phyloP scores from a whole-genome alignment of 1,284 basidiomycete species.

The Heterobasidion occidentale region DNA sequence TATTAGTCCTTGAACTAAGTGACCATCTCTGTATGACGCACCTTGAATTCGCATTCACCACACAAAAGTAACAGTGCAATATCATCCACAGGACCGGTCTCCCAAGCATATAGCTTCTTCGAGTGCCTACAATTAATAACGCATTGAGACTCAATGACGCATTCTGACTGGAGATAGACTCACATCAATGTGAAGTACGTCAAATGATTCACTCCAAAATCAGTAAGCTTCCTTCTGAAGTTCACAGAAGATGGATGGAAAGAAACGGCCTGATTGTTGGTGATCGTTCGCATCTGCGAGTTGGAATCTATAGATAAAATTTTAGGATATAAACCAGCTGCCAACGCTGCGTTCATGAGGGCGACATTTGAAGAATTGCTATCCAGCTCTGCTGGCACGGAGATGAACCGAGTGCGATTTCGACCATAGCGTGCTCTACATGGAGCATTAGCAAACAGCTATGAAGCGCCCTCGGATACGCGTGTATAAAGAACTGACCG shows the following conservation, averaged over 20 bases:
- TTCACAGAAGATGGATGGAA: constrained; percentile 95
- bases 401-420: constrained; percentile 70
- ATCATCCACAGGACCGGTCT: constrained; percentile 87
- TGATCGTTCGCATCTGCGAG: constrained; percentile 70
- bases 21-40: constrained; percentile 24
- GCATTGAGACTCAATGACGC: constrained; percentile 9
- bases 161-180: constrained; percentile 16
- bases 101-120: constrained; percentile 94
- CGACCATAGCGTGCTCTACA: constrained; percentile 69
- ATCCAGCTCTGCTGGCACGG: constrained; percentile 69
- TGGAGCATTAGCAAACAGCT: background rate
- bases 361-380: constrained; percentile 56
- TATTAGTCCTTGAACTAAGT: background rate
- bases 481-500: constrained; percentile 32
- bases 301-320: constrained; percentile 67
- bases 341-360: constrained; percentile 78
- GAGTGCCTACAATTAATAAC: constrained; percentile 60
- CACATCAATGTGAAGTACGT: constrained; percentile 89
- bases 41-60: constrained; percentile 90
- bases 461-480: background rate
- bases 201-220: constrained; percentile 72
- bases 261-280: constrained; percentile 78
- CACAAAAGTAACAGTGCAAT: constrained; percentile 80
- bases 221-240: constrained; percentile 57
- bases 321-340: constrained; percentile 90